Evolutionary conservation across 805 yeast species (phyloP), one percentile per base, ranked within the genome.

Genomic region (Pichia rugopelliculosa): DNA sequence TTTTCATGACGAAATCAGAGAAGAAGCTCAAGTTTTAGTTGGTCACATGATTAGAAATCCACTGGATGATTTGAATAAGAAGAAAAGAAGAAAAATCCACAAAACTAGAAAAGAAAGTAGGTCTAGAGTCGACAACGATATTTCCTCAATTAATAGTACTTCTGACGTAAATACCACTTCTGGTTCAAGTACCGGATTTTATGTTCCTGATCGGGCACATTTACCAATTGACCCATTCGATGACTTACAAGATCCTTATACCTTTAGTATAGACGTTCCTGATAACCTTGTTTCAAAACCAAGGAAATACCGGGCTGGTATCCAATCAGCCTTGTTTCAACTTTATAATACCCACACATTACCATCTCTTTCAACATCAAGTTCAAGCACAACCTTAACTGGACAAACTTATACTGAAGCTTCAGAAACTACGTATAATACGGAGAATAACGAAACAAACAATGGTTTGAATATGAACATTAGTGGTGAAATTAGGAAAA

Each of bases 241-340:
- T 52, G 50, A 55, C 42, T 44, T 55, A 6, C 49, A 49, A 40
- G 45, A 54, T 34, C 27, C 54, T n/a, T 49, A 48, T 26, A 69
- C 59, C 13, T 58, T 56, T 2, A 69, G 69, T 49, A 58, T 71
- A 15, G 79, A 76, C 40, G 71, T 76, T 46, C 74, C 80, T 2
- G 76, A 82, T 0, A 79, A 84, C 7, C 15, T 48, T 10, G 42
- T 50, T 0, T 53, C 54, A 21, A 56, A 53, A 27, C 85, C 84
- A 0, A 70, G 73, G 38, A 76, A 75, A 45, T 90, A 87, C 12
- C 84, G 84, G 55, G 89, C 89, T 23, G 96, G 97, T 64, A 91
- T 89, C 17, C 72, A 89, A 25, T 86, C 96, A 0, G 79, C 91
- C 1, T 71, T 89, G 52, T 70, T 89, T 53, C 75, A 80, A 51